Base-by-base conservation (phyloP, 78 protist species). In the Dictyostelium firmibasis region DNA sequence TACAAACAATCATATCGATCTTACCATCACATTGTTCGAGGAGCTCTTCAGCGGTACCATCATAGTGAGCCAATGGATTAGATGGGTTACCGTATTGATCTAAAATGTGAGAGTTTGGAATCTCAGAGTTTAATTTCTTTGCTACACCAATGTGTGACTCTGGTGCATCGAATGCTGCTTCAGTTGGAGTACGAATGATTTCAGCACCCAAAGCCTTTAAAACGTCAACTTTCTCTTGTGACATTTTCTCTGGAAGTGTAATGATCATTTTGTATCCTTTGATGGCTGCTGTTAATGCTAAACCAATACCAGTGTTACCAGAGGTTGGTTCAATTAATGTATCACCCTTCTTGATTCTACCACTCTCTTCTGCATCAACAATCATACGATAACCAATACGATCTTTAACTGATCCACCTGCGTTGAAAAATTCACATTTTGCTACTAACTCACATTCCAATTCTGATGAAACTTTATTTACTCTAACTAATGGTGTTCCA, bases 251-350 rank as follows among this genome's bases (percentile, higher is more conserved):
- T 35, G 99, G 99, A 69, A 99, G 84, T 64, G 98, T 96, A 84
- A 98, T 98, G 85, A 98, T 97, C 98, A 98, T 97, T 41, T 96
- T 92, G 92, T 98, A 98, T 18, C 99, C 99, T 86, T 96, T 96
- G 67, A 97, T 84, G 86, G 99, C 99, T 14, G 98, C 97, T 27
- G 99, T 96, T 41, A 99, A 86, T 6, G 99, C 99, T 53, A 99
- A 96, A 57, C 99, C 99, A 64, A 99, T 97, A 72, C 99, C 99
- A 20, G 99, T 99, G 97, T 99, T 99, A 33, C 99, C 99, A 0
- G 99, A 97, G 2, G 99, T 99, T 81, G 99, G 99, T 95, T 99
- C 99, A 78, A 98, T 98, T 69, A 99, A 57, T 0, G 98, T 98
- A 91, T 97, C 98, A 29, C 99, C 99, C 20, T 96, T 96, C 78